Evolutionary conservation across 2,329 filamentous ascomycete genomes (phyloP), one percentile per base, ranked within the genome.

Genomic region (Ascocoryne sarcoides): DNA sequence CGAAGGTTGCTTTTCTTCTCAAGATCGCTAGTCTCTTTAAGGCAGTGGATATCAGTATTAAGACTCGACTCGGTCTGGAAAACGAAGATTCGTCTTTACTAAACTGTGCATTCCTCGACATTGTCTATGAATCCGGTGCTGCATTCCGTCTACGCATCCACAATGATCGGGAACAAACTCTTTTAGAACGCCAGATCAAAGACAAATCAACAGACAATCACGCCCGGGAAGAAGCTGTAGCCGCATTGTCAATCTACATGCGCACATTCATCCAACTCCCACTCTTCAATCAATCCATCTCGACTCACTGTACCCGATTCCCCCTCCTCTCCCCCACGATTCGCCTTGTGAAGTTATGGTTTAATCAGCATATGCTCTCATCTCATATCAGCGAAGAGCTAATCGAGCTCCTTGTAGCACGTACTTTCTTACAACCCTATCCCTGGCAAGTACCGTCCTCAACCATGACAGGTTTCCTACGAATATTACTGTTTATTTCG

Each of bases 341-440:
- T 46, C 79, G 90, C 14, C 69, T 96, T 2, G 71, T 84, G 32
- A 96, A 96, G 66, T 76, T 79, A 56, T 98, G 92, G 92, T 92
- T 95, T 61, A 74, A 77, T 48, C 73, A 75, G 2, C 92, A 98
- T 60, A 80, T 93, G 50, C 76, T 98, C 7, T 68, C 75, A 3
- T 72, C 71, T 10, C 84, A 95, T 60, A 71, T 96, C 51, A 70
- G 73, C 20, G 79, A 86, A 23, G 87, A 94, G 59, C 67, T 95
- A 33, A 73, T 95, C 44, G 92, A 98, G 64, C 73, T 98, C 12
- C 66, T 95, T 36, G 84, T 81, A 10, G 71, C 84, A 2, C 79
- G 80, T 37, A 76, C 79, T 12, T 98, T 96, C 65, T 67, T 92
- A 7, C 76, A 83, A 36, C 84, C 88, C 0, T 79, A 84, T 50